Evolutionary conservation across 805 yeast genomes (phyloP).

Genomic region (Novakomyces olei): DNA sequence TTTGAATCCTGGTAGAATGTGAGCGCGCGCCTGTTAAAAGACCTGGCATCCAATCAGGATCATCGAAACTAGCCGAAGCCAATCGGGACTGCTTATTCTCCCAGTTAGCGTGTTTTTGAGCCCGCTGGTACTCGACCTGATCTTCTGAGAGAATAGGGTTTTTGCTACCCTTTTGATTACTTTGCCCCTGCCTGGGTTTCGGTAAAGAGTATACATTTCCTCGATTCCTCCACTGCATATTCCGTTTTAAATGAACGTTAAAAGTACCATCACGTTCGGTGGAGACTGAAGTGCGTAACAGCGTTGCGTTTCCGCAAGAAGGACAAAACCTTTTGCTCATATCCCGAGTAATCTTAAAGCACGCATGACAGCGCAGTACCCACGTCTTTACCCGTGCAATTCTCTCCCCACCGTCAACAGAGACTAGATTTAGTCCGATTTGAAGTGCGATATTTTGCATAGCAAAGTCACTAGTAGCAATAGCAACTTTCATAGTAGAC

Average conservation of each 20-base stretch:
- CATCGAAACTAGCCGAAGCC: too few relatives aligned
- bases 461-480: slow-evolving; percentile 92
- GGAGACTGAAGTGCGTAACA: slow-evolving; percentile 30
- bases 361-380: slow-evolving; percentile 94
- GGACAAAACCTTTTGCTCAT: slow-evolving; percentile 59
- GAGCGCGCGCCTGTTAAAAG: slow-evolving; percentile 89
- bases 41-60: slow-evolving; percentile 26
- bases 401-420: slow-evolving; percentile 59
- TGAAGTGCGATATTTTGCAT: slow-evolving; percentile 89
- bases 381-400: slow-evolving; percentile 71
- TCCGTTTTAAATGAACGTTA: slow-evolving; percentile 69
- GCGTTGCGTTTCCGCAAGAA: slow-evolving; percentile 81
- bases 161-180: slow-evolving; percentile 30
- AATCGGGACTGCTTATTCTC: too few relatives aligned
- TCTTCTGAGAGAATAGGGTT: slow-evolving; percentile 31
- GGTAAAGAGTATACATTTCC: slow-evolving; percentile 69
- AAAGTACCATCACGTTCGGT: slow-evolving; percentile 51
- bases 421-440: slow-evolving; percentile 69
- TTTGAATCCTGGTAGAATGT: slow-evolving; percentile 32
- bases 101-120: slow-evolving; percentile 58
- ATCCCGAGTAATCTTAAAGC: slow-evolving; percentile 30
- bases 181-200: slow-evolving; percentile 57
- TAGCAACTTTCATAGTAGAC: slow-evolving; percentile 44
- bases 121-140: slow-evolving; percentile 79
- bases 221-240: slow-evolving; percentile 81